Percentiles rank a stretch among this genome's conserved stretches.
phyloP scores from a whole-genome alignment of 345 rosid genomes.

The Populus alba region DNA sequence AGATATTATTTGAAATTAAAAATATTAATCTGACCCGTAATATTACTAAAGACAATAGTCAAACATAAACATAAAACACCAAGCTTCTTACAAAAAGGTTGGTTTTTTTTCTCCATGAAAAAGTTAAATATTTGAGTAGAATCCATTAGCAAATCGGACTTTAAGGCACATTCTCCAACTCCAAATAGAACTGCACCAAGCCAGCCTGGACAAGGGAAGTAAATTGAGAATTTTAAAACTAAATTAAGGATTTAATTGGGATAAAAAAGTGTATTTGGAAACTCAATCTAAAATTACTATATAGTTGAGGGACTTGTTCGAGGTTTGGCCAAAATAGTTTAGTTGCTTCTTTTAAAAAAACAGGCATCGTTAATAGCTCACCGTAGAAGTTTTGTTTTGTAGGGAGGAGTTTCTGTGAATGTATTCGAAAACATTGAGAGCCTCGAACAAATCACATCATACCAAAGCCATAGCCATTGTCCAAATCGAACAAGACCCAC shows the following conservation, averaged over 20 bases:
- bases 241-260: not conserved
- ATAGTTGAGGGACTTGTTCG: not conserved
- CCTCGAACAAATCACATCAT: conserved; percentile 29
- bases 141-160: not conserved
- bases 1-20: too few species aligned
- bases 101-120: not conserved
- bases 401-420: not conserved
- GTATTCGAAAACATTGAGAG: conserved; percentile 1
- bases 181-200: not conserved
- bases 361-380: not conserved
- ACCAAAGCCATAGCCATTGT: conserved; percentile 24
- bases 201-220: not conserved
- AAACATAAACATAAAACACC: too few species aligned
- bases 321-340: not conserved
- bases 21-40: too few species aligned
- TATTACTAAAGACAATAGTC: too few species aligned
- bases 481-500: conserved; percentile 28
- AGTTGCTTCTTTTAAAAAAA: not conserved
- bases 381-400: not conserved
- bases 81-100: too few species aligned
- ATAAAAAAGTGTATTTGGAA: not conserved
- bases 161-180: too few species aligned
- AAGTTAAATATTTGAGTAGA: not conserved
- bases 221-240: not conserved
- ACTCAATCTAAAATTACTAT: not conserved